Evolutionary conservation across 225 moss, liverwort and hornwort species (phyloP).

Genomic region (Pseudoscleropodium purum): DNA sequence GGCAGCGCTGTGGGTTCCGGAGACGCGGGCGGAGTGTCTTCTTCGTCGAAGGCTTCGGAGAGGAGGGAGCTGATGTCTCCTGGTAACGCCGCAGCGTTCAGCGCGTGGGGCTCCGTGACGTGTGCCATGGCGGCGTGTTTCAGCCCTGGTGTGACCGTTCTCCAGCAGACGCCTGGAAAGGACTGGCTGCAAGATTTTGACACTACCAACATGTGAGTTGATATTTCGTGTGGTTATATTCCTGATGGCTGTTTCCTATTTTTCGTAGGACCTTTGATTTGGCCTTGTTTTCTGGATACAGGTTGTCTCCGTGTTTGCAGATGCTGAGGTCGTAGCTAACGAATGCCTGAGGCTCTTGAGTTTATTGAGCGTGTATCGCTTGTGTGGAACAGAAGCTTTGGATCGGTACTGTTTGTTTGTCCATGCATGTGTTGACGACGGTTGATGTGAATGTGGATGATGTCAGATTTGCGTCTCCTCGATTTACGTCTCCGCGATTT

Average conservation of each 20-base stretch:
- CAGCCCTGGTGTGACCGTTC: slow-evolving; percentile 43
- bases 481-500: slow-evolving; percentile 32
- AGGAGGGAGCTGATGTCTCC: slow-evolving; percentile 59
- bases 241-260: background rate
- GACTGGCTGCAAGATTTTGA: slow-evolving; percentile 55
- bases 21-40: background rate
- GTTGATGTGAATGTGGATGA: background rate
- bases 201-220: slow-evolving; percentile 30
- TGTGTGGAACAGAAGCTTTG: no score
- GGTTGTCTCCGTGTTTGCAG: no score
- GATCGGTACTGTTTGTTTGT: no score
- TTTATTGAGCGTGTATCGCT: background rate
- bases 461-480: slow-evolving; percentile 29
- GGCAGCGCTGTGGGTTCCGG: slow-evolving; percentile 30
- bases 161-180: slow-evolving; percentile 47
- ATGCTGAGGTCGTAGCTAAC: no score
- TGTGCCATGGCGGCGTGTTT: slow-evolving; percentile 47
- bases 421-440: background rate
- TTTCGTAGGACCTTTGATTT: background rate
- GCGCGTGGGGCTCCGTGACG: slow-evolving; percentile 35
- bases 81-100: slow-evolving; percentile 21
- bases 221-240: background rate
- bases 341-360: background rate
- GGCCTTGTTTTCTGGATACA: no score
- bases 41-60: slow-evolving; percentile 16